A percentile compares a stretch with the other conserved stretches of the same genome.
Conservation (phyloP, 2,329 filamentous ascomycete genomes). For the Exophiala xenobiotica region DNA sequence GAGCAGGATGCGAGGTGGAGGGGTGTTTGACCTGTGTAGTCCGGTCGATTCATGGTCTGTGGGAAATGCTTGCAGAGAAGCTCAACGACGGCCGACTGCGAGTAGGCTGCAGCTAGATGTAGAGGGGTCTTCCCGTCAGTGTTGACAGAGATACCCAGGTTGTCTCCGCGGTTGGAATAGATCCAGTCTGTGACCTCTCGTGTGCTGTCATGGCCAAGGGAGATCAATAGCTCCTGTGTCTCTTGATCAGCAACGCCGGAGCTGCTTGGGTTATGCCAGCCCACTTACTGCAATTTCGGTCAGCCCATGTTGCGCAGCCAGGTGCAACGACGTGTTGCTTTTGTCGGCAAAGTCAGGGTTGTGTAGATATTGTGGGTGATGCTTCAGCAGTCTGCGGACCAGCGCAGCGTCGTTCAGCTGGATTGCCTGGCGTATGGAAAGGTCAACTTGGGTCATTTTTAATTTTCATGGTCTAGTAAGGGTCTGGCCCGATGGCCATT, state of each 20-base stretch:
- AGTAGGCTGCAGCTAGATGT: conserved; percentile 70
- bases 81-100: conserved; percentile 72
- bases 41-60: conserved; percentile 61
- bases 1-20: conserved; percentile 44
- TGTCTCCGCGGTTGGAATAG: conserved; percentile 32
- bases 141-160: conserved; percentile 67
- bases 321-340: conserved; percentile 80
- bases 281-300: conserved; percentile 59
- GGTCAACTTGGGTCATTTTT: conserved; percentile 21
- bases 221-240: conserved; percentile 62
- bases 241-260: no score
- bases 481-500: background rate
- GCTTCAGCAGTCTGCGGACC: conserved; percentile 72
- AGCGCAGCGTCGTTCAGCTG: conserved; percentile 70
- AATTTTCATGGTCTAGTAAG: background rate
- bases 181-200: conserved; percentile 30
- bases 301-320: conserved; percentile 72
- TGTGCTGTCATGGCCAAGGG: conserved; percentile 68
- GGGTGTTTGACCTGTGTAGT: conserved; percentile 61
- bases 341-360: conserved; percentile 76
- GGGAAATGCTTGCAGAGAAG: conserved; percentile 66
- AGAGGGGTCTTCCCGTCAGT: conserved; percentile 77
- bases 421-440: conserved; percentile 65
- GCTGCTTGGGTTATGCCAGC: no score
- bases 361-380: conserved; percentile 68